Evolutionary conservation across 129 eudicot species (phyloP).

Genomic region (Cynara cardunculus): DNA sequence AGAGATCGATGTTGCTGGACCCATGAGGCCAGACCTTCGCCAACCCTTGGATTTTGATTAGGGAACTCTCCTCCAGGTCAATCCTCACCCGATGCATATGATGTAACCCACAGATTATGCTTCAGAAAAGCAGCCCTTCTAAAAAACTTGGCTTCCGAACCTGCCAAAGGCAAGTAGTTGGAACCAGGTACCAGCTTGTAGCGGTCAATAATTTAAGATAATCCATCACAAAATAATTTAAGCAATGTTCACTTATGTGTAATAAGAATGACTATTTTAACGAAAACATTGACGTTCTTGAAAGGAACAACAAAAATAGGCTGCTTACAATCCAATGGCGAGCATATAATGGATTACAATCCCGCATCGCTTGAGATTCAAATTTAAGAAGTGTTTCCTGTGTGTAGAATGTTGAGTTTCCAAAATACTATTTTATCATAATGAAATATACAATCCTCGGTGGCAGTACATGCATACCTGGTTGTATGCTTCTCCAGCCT

Average conservation of each 20-base stretch:
- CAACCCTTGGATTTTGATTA: conserved; percentile 91
- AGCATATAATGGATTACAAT: conserved; percentile 74
- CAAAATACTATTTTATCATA: not conserved
- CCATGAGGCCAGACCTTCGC: conserved; percentile 95
- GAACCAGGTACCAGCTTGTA: conserved; percentile 89
- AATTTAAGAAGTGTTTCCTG: conserved; percentile 80
- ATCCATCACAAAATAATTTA: not conserved
- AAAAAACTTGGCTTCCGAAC: conserved; percentile 84
- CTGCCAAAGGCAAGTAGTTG: conserved; percentile 85
- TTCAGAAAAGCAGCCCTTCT: conserved; percentile 86
- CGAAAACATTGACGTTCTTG: not conserved
- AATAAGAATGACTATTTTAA: not conserved
- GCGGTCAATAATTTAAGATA: conserved; percentile 43
- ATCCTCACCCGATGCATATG: conserved; percentile 62
- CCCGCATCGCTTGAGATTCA: conserved; percentile 90
- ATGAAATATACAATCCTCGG: not conserved
- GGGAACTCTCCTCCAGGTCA: conserved; percentile 96
- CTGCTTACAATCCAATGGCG: conserved; percentile 94
- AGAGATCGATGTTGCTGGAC: conserved; percentile 72
- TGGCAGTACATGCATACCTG: conserved; percentile 43
- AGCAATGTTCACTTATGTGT: no score
- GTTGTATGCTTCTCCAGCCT: conserved; percentile 80
- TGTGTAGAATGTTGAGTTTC: conserved; percentile 53
- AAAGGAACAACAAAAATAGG: not conserved
- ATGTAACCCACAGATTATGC: conserved; percentile 91